These are phyloP conservation scores for Podospora conica DNA, from an alignment of 495 filamentous ascomycete genomes.

Conservation along the genomic window DNA sequence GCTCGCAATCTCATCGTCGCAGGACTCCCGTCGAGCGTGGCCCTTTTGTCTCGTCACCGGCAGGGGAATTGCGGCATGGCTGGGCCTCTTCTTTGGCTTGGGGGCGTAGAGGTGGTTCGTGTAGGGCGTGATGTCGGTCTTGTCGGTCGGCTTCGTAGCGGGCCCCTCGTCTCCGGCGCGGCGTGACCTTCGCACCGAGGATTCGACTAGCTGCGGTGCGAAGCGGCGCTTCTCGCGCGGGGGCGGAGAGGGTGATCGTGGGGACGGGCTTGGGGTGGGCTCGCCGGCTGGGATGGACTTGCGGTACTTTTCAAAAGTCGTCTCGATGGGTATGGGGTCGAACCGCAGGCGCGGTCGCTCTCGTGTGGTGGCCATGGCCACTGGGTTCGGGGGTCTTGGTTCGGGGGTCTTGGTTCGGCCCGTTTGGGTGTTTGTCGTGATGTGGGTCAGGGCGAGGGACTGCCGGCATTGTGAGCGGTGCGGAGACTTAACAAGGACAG, in stretches of 20 bases:
- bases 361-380: conserved; percentile 20
- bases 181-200: conserved; percentile 50
- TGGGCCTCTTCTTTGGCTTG: conserved; percentile 31
- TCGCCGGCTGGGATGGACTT: conserved; percentile 37
- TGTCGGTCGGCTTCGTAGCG: conserved; percentile 46
- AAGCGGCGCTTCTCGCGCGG: conserved; percentile 44
- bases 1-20: conserved; percentile 63
- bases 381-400: not conserved
- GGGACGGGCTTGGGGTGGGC: conserved; percentile 47
- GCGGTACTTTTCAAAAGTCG: conserved; percentile 49
- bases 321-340: conserved; percentile 55
- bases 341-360: conserved; percentile 44
- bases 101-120: conserved; percentile 52
- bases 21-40: conserved; percentile 48
- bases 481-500: not conserved
- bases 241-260: conserved; percentile 32
- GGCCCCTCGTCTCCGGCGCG: conserved; percentile 46
- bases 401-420: not conserved
- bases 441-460: not conserved
- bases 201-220: conserved; percentile 62
- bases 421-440: not conserved
- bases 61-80: conserved; percentile 22
- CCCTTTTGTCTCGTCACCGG: conserved; percentile 15
- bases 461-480: not conserved
- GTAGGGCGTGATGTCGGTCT: conserved; percentile 53